Evolutionary conservation across 2,329 filamentous ascomycete species (phyloP), one percentile per base, ranked within the genome.

Genomic region (Verticillium zaregamsianum): DNA sequence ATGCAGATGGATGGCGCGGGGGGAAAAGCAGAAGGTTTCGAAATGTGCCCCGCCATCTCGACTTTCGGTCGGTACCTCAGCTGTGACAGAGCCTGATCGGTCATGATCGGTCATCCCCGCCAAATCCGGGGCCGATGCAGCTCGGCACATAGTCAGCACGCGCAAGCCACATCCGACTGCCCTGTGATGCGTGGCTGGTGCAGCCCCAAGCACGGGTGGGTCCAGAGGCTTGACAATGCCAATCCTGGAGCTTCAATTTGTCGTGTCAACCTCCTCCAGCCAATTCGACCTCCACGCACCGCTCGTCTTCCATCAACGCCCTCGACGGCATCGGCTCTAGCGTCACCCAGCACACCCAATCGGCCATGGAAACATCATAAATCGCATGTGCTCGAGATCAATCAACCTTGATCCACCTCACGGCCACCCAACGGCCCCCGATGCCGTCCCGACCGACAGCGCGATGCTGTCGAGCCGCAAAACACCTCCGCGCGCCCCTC

Each of bases 381-480:
- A 40, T 12, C 45, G 33, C 28, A 49, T 56, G 40, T 55, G 7
- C 15, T 59, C 52, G 55, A 45, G 31, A 28, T 33, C 33, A 58
- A 31, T 49, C 49, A 57, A 28, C 20, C 37, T n/a, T 58, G 45
- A 52, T 58, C 61, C 58, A 55, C 9, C n/a, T 7, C 45, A 11
- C 33, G 33, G 33, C 33, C 33, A 49, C 45, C n/a, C 45, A 59
- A 60, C 59, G 58, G 59, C 54, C 74, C 75, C 66, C 71, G 72
- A 68, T 72, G 78, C 66, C 58, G 40, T 23, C 58, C 58, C 40
- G 58, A 59, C 58, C 58, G 31, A 71, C 78, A 70, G 77, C 77
- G 70, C 72, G 68, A 62, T 85, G 81, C 77, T 79, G 76, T 70
- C 77, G 79, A 75, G 79, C 77, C 73, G 76, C 79, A 68, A 78